Base-by-base conservation (phyloP, 2,329 filamentous ascomycete species). In the Emydomyces testavorans region DNA sequence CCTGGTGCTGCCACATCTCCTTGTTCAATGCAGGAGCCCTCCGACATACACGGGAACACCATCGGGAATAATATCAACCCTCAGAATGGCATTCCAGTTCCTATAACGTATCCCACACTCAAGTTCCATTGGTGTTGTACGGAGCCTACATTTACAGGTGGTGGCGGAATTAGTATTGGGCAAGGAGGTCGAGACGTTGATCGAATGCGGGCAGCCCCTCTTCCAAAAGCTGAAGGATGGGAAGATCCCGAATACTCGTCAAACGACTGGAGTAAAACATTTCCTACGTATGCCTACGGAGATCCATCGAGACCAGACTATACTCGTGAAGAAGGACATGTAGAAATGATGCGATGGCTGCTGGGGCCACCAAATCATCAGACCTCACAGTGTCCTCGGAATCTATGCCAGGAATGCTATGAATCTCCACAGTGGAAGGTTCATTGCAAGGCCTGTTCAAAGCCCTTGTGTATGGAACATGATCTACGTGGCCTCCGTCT, bases 111-210 rank as follows among this genome's bases (percentile, higher is more conserved):
- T 29, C 72, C 74, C 10, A 71, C 68, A 49, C 63, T 77, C 50
- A 76, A 73, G 48, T 76, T 77, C 58, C 70, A 73, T 53, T 79
- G 76, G 76, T 79, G 76, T 57, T 79, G 76, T 53, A 70, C 75
- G 3, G 75, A 78, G 54, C 76, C 76, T 13, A 71, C 76, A 42
- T 78, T 78, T 55, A 78, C 75, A 21, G 75, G 75, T 7, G 75
- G 76, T 7, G 76, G 76, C 40, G 75, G 75, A 11, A 78, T 79
- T 51, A 75, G 73, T 29, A 74, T 78, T 44, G 64, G 73, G 11
- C 73, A 73, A n/a, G 68, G 69, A 2, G 71, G 69, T 51, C 69
- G 70, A 53, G 74, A 75, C 38, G 72, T 72, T 13, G 75, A 78
- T 52, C 70, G 71, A 52, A 71, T 78, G 44, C 71, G 76, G 46